Evolutionary conservation across 192 early-diverging fungal species (phyloP), one percentile per base, ranked within the genome.

Genomic region (Diversispora epigaea): DNA sequence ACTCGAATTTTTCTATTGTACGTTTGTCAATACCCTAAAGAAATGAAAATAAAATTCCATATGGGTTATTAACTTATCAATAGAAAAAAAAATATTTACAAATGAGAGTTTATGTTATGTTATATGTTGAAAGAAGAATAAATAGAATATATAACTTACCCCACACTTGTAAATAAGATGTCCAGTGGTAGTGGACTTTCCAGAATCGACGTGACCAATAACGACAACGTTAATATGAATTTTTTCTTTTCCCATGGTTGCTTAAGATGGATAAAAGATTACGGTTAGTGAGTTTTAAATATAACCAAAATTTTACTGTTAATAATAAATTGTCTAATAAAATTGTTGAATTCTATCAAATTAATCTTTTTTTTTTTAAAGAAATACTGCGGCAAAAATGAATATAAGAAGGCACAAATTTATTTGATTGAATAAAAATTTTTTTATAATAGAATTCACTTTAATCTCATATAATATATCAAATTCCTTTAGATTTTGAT

Each of bases 141-240:
- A 32, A 41, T 40, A 21, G 9, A 44, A 10, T 10, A 45, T 6
- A 40, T 7, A 4, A 22, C 73, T 40, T 75, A 95, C 96, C 89
- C 96, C 98, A 90, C 94, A 94, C 90, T 98, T 95, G 93, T 96
- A 98, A 89, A 99, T 94, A 87, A 99, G 90, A 89, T 96, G 97
- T 87, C 97, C 97, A 79, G 96, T 98, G 83, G 96, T 98, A 90
- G 97, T 99, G 84, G 96, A 99, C 91, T 99, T 99, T 87, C 97
- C 96, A 84, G 96, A 98, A 91, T 97, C 96, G 92, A 98, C 96
- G 95, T 98, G 96, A 81, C 96, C 95, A 86, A 95, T 95, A 86
- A 98, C 94, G 86, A 93, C 93, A 88, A 94, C 89, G 89, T 92
- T 92, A 84, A 94, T 87, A 89, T 96, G 94, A 84, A 79, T 82